Evolutionary conservation across 2,329 filamentous ascomycete species (phyloP).

Genomic region (Fusarium avenaceum): DNA sequence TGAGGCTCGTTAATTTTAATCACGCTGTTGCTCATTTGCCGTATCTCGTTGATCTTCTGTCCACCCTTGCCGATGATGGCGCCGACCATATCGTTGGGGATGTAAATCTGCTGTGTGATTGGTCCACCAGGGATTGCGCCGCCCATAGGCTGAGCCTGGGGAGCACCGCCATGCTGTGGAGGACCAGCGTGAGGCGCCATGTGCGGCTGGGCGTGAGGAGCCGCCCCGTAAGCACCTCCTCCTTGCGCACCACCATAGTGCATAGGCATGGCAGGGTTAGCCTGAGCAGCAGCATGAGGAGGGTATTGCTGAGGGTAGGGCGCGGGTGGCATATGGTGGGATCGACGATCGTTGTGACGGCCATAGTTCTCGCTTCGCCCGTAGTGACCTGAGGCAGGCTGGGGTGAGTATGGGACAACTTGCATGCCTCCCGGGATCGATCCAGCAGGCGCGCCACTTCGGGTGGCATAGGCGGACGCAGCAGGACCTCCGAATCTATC

Average conservation of each 20-base stretch:
- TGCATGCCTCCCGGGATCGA: conserved; percentile 98
- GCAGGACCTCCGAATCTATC: conserved; percentile 96
- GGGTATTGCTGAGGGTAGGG: conserved; percentile 80
- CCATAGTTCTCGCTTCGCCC: conserved; percentile 89
- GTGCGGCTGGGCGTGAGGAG: conserved; percentile 81
- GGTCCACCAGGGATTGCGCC: conserved; percentile 71
- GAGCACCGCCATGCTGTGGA: conserved; percentile 73
- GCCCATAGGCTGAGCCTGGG: conserved; percentile 81
- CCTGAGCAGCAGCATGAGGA: conserved; percentile 72
- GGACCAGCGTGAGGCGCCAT: conserved; percentile 71
- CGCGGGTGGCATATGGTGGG: conserved; percentile 81
- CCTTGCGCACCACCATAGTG: conserved; percentile 84
- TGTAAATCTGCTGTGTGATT: conserved; percentile 97
- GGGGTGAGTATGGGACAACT: conserved; percentile 96
- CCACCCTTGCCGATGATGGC: conserved; percentile 99
- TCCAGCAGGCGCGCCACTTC: conserved; percentile 91
- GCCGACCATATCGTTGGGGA: conserved; percentile 99
- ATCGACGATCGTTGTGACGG: conserved; percentile 78
- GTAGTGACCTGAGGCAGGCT: conserved; percentile 92
- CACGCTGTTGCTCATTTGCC: conserved; percentile 95
- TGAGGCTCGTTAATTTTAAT: conserved; percentile 99
- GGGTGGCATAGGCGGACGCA: conserved; percentile 96
- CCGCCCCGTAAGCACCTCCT: conserved; percentile 78
- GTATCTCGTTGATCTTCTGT: conserved; percentile 99
- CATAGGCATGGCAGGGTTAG: conserved; percentile 74